Percentiles rank a stretch among this genome's conserved stretches.
Evolutionary conservation across 345 rosid species (phyloP).

Genomic region (Lenwebbia sp.): DNA sequence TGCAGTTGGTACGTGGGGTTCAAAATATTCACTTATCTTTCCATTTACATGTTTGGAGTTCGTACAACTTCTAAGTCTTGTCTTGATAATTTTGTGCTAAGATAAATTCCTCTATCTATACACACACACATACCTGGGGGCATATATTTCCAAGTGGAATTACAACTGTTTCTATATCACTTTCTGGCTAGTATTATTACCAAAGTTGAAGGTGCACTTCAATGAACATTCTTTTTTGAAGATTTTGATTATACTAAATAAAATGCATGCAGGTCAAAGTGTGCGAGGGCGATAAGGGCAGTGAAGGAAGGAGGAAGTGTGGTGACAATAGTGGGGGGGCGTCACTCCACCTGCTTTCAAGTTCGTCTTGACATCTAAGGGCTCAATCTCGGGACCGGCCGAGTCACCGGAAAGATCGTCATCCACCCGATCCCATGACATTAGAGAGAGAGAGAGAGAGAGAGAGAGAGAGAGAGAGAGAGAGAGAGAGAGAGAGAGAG

Average conservation of each 20-base stretch:
- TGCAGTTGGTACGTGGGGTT: constrained; percentile 43
- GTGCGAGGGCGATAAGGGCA: constrained; percentile 64
- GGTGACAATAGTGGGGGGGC: constrained; percentile 68
- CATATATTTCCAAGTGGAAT: background rate
- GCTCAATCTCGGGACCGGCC: constrained; percentile 48
- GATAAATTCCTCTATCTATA: background rate
- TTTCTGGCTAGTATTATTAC: background rate
- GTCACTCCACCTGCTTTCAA: constrained; percentile 67
- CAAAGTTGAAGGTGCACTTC: background rate
- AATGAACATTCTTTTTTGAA: background rate
- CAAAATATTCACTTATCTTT: background rate
- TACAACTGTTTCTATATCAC: background rate
- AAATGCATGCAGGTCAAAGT: constrained; percentile 45
- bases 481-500: background rate
- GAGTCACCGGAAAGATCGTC: too few relatives aligned
- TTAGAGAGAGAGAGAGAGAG: too few relatives aligned
- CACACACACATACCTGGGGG: too few relatives aligned
- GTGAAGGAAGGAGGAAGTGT: constrained; percentile 81
- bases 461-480: too few relatives aligned
- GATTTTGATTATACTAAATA: background rate
- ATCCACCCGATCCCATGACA: too few relatives aligned
- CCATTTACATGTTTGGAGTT: background rate
- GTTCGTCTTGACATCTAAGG: constrained; percentile 68
- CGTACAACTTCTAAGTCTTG: background rate
- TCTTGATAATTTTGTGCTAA: background rate